Evolutionary conservation across 805 yeast species (phyloP).

Genomic region (Zygosaccharomyces rouxii): DNA sequence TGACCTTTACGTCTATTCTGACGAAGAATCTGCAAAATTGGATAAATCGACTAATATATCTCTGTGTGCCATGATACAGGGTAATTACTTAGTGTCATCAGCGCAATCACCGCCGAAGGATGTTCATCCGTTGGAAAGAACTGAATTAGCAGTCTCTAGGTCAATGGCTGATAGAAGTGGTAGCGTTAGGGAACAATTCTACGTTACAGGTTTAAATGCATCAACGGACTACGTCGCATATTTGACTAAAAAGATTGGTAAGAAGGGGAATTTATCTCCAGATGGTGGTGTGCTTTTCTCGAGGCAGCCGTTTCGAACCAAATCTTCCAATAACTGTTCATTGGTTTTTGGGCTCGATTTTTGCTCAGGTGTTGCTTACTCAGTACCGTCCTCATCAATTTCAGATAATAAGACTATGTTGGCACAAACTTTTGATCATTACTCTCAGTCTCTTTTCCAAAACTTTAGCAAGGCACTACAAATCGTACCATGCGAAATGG

Average conservation of each 20-base stretch:
- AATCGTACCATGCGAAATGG: conserved; percentile 69
- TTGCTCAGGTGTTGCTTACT: conserved; percentile 78
- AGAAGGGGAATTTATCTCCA: conserved; percentile 26
- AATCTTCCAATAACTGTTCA: conserved; percentile 56
- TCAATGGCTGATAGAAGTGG: conserved; percentile 45
- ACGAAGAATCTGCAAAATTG: conserved; percentile 37
- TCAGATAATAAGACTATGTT: conserved; percentile 37
- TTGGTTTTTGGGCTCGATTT: conserved; percentile 70
- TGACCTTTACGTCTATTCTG: conserved; percentile 46
- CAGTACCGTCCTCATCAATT: conserved; percentile 60
- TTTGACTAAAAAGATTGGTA: conserved; percentile 45
- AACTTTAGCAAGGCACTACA: conserved; percentile 76
- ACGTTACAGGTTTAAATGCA: conserved; percentile 53
- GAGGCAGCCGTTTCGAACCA: conserved; percentile 53
- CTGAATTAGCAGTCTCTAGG: conserved; percentile 20
- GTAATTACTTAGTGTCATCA: conserved; percentile 38
- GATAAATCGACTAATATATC: conserved; percentile 43
- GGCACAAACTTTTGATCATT: conserved; percentile 53
- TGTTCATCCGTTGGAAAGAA: conserved; percentile 12
- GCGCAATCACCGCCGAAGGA: conserved; percentile 18
- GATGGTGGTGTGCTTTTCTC: conserved; percentile 64
- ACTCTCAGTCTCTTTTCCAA: conserved; percentile 50
- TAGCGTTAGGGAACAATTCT: conserved; percentile 56
- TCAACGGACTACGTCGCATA: conserved; percentile 63
- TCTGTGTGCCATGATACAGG: conserved; percentile 66